A percentile compares a stretch with the other conserved stretches of the same genome.
phyloP scores from a whole-genome alignment of 2,329 filamentous ascomycete species.

The Myotisia sp. region DNA sequence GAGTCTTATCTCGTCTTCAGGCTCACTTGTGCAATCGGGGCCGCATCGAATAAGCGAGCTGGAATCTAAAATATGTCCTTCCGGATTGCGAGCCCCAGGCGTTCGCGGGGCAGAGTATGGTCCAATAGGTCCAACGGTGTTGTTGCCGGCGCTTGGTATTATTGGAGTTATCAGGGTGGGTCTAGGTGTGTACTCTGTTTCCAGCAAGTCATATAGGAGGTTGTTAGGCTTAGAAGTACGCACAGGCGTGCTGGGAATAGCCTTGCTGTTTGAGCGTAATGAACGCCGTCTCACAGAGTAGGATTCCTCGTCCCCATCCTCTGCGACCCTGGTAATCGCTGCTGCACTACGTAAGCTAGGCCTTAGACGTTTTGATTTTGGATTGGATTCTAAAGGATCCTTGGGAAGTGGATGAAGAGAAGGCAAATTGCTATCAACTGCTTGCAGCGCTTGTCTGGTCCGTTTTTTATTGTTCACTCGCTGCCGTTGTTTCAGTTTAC shows the following conservation, averaged over 20 bases:
- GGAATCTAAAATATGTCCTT: too few species aligned
- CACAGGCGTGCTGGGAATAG: background rate
- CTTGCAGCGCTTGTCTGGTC: conserved; percentile 15
- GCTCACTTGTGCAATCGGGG: too few species aligned
- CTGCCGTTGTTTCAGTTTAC: background rate
- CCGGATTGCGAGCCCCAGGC: too few species aligned
- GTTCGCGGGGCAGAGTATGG: too few species aligned
- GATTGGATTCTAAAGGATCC: conserved; percentile 7
- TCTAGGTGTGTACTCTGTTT: conserved; percentile 6
- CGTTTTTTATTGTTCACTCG: conserved; percentile 2
- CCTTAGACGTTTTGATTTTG: conserved; percentile 25
- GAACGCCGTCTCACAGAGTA: background rate
- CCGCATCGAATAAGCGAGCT: too few species aligned
- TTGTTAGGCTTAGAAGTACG: conserved; percentile 8
- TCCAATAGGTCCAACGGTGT: too few species aligned
- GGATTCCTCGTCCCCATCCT: conserved; percentile 33
- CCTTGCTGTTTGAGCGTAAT: background rate
- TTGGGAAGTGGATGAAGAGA: conserved; percentile 7
- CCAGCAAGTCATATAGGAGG: conserved; percentile 23
- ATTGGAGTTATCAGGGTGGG: conserved; percentile 8
- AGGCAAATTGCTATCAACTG: conserved; percentile 19
- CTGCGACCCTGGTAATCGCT: conserved; percentile 34
- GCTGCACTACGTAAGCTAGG: conserved; percentile 17
- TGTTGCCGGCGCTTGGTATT: too few species aligned
- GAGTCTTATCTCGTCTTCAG: background rate